Percentiles rank a stretch among this genome's conserved stretches.
Conservation (phyloP, 2,329 filamentous ascomycete genomes). For the Ophiostoma sp. region DNA sequence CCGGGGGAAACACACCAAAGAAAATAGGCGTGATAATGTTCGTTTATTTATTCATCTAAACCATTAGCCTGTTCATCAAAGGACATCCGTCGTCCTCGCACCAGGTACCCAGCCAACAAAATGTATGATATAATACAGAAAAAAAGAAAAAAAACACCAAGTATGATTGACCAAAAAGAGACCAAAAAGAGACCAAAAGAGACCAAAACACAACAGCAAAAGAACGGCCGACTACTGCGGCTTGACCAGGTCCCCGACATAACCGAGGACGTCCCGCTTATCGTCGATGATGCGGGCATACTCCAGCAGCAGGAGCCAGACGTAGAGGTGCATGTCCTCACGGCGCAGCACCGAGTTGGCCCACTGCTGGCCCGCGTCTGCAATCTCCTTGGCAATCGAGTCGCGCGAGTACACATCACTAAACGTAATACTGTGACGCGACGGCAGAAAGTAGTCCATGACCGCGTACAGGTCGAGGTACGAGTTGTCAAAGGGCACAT, state of each 20-base stretch:
- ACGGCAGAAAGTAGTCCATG: conserved; percentile 57
- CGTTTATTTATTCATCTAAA: background rate
- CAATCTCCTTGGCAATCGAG: conserved; percentile 52
- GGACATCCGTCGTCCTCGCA: background rate
- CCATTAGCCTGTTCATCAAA: conserved; percentile 3
- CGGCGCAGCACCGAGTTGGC: conserved; percentile 54
- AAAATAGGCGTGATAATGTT: background rate
- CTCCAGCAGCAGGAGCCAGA: conserved; percentile 55
- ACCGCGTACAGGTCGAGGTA: conserved; percentile 61
- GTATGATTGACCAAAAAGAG: background rate
- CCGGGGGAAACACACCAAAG: background rate
- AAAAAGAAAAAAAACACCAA: background rate
- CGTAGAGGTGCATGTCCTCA: conserved; percentile 63
- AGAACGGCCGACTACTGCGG: background rate
- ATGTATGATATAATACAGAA: background rate
- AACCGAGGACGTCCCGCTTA: conserved; percentile 40
- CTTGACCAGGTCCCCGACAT: conserved; percentile 38
- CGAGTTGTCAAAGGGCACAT: conserved; percentile 63
- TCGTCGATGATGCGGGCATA: conserved; percentile 49
- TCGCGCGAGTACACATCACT: conserved; percentile 34
- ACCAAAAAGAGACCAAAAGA: background rate
- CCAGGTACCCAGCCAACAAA: background rate
- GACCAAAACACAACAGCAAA: background rate
- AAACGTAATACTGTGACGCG: conserved; percentile 36
- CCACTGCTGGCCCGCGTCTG: conserved; percentile 56